Evolutionary conservation across 1,139 yeast species (phyloP), one percentile per base, ranked within the genome.

Genomic region (Spathaspora jeffriesii): DNA sequence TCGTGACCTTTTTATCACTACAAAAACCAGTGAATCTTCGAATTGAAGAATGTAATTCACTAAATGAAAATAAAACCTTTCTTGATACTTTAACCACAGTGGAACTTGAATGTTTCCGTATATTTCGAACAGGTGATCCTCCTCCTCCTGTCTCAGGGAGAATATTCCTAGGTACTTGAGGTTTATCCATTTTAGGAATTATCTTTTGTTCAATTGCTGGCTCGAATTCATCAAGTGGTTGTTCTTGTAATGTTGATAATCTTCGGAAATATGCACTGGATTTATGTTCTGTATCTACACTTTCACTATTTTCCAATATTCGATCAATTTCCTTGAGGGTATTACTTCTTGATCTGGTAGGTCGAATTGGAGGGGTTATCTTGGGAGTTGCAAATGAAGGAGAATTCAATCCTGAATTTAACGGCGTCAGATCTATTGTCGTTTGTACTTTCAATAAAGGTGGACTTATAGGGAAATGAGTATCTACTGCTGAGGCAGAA

Each of bases 181-280:
- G n/a, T n/a, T n/a, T n/a, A n/a, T n/a, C n/a, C n/a, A n/a, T n/a
- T n/a, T n/a, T n/a, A n/a, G n/a, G n/a, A n/a, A n/a, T n/a, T n/a
- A n/a, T n/a, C n/a, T n/a, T n/a, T n/a, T n/a, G n/a, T n/a, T n/a
- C n/a, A n/a, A n/a, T n/a, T n/a, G 48, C 20, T 42, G 38, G 48
- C 45, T 53, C 52, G 17, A 37, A 21, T 46, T 70, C 76, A 48
- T 68, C 75, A 5, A 52, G 55, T n/a, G 78, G 78, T 47, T 71
- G 76, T 55, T 85, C 93, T 22, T 84, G 87, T 28, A 87, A 64
- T 0, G 88, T 83, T 1, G 93, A 85, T 43, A 87, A 65, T 50
- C 95, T 73, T 55, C 87, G 74, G 60, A 86, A 85, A 59, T 85
- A 86, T 32, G 89, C 91, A 14, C 84, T 83, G 45, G 82, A 78